Percentiles rank a stretch among this genome's conserved stretches.
Conservation (phyloP, 176 grass and related monocot genomes). For the Ampelocalamus luodianensis region DNA sequence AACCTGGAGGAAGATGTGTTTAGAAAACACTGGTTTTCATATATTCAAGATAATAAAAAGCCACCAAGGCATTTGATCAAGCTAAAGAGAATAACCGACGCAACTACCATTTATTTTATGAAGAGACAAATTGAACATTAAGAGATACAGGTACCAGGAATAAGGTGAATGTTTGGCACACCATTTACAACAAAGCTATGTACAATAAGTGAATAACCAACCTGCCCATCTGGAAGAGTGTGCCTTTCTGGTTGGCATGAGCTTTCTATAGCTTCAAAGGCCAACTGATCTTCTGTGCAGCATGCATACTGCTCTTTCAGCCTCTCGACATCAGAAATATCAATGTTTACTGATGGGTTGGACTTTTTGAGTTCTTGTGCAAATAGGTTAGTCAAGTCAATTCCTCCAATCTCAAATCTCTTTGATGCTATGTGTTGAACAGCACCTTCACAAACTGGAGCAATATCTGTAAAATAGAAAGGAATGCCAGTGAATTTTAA, state of each 20-base stretch:
- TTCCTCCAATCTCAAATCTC: slow-evolving; percentile 89
- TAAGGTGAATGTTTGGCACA: neutral
- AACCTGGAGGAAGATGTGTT: slow-evolving; percentile 56
- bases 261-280: slow-evolving; percentile 68
- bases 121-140: slow-evolving; percentile 17
- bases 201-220: slow-evolving; percentile 43
- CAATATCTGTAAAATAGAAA: slow-evolving; percentile 79
- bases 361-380: slow-evolving; percentile 79
- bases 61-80: neutral
- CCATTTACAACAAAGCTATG: slow-evolving; percentile 23
- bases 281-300: slow-evolving; percentile 72
- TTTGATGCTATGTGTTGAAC: slow-evolving; percentile 93
- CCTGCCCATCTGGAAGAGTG: slow-evolving; percentile 98
- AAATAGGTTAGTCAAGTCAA: slow-evolving; percentile 94
- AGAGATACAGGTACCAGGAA: slow-evolving; percentile 26
- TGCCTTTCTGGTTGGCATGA: slow-evolving; percentile 73
- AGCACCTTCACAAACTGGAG: slow-evolving; percentile 95
- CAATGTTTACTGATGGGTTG: slow-evolving; percentile 78
- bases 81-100: neutral
- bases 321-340: slow-evolving; percentile 83
- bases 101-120: neutral
- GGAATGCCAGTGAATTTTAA: slow-evolving; percentile 17
- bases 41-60: slow-evolving; percentile 7
- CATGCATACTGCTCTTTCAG: slow-evolving; percentile 90
- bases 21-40: slow-evolving; percentile 23